Base-by-base conservation (phyloP, 345 rosid genomes). In the Citrus glauca region DNA sequence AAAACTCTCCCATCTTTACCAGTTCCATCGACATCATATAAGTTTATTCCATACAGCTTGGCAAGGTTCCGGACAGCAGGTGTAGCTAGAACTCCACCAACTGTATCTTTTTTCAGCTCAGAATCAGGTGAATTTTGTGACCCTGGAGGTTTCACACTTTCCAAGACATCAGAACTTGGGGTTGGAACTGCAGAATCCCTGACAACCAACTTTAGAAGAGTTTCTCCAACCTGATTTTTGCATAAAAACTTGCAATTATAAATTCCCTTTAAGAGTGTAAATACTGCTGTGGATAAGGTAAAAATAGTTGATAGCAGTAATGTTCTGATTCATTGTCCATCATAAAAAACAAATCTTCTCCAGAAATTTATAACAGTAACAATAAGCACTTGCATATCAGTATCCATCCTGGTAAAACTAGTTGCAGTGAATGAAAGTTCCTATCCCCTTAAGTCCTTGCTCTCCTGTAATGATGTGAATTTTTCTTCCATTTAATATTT, bases 21-120 rank as follows among this genome's bases (percentile, higher is more conserved):
- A 82, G 87, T 88, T 81, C 96, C 96, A 64, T 50, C 86, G 32
- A 95, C 84, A 75, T 84, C 88, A 79, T 87, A 80, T 63, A 93
- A 84, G 72, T 86, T 82, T 75, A 95, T 76, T 71, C 89, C 90
- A 90, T 92, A 88, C 32, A 88, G 84, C 81, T 90, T 93, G 28
- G 97, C 99, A 84, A 92, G 91, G 77, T 83, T 72, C 45, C 99
- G 91, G 75, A 93, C 93, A 69, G 96, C 90, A 61, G 99, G 99
- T 0, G 94, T 92, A 69, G 92, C 88, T 25, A 90, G 79, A 78
- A 87, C 86, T 79, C 88, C 92, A 65, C 83, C 90, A 62, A 71
- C 75, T 60, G 24, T 81, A 38, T 80, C 81, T 78, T 72, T 82
- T 32, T 65, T 75, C 45, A 1, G 64, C 62, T 87, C 80, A 35